Evolutionary conservation across 768 basidiomycete species (phyloP).

Genomic region (Russula brevipes): DNA sequence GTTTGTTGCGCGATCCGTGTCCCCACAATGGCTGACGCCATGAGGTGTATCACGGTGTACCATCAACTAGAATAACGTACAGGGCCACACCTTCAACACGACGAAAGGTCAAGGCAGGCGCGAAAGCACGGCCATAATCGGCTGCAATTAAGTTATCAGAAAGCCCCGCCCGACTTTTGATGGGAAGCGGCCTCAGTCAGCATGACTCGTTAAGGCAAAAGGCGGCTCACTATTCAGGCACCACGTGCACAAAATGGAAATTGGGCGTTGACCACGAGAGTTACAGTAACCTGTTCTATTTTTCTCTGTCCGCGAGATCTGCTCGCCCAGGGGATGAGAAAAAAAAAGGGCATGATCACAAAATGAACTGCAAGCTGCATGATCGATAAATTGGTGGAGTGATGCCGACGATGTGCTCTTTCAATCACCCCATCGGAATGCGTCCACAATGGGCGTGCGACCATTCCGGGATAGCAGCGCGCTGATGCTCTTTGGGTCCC

Average conservation of each 20-base stretch:
- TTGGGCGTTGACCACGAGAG: neutral
- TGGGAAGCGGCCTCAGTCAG: conserved; percentile 9
- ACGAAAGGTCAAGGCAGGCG: neutral
- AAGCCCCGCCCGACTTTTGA: neutral
- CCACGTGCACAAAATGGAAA: neutral
- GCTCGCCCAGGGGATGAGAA: neutral
- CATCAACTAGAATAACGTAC: neutral
- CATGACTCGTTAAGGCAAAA: conserved; percentile 8
- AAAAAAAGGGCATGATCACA: no score
- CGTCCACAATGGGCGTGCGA: neutral
- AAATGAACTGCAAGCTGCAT: neutral
- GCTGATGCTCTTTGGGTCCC: neutral
- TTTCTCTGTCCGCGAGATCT: conserved; percentile 1
- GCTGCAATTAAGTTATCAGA: neutral
- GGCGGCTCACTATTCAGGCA: conserved; percentile 9
- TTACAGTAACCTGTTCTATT: no score
- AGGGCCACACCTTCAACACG: neutral
- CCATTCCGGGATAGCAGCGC: conserved; percentile 14
- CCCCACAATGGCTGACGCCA: neutral
- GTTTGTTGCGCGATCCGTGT: neutral
- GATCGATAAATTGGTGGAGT: neutral
- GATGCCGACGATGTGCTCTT: neutral
- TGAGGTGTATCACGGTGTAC: neutral
- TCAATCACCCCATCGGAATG: neutral
- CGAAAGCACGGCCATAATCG: neutral